phyloP scores from a whole-genome alignment of 495 filamentous ascomycete species.

The Penicillium verhagenii region DNA sequence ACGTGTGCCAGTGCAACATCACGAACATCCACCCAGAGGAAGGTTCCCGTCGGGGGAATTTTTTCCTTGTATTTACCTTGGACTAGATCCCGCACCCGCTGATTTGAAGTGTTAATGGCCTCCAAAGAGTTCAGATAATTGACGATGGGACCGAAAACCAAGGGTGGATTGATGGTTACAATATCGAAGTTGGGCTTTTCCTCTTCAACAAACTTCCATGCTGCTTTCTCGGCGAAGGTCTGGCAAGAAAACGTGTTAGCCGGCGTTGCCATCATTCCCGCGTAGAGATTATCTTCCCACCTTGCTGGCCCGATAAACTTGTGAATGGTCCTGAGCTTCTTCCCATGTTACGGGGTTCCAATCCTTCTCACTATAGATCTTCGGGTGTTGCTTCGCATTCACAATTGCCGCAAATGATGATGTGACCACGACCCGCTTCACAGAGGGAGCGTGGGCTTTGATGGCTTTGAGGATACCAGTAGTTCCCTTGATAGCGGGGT shows the following conservation, averaged over 20 bases:
- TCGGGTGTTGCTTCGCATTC: conserved; percentile 45
- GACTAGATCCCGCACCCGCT: conserved; percentile 52
- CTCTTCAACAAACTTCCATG: conserved; percentile 78
- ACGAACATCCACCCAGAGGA: conserved; percentile 66
- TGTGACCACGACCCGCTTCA: conserved; percentile 82
- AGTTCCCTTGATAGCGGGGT: conserved; percentile 84
- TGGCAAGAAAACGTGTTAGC: conserved; percentile 11
- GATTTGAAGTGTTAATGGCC: conserved; percentile 67
- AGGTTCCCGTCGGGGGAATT: conserved; percentile 54
- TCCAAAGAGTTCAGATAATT: conserved; percentile 65
- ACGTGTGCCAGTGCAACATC: conserved; percentile 74
- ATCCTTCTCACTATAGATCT: conserved; percentile 65
- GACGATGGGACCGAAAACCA: conserved; percentile 72
- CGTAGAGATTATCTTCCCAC: conserved; percentile 14
- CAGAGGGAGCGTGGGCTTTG: conserved; percentile 68
- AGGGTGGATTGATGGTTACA: conserved; percentile 66
- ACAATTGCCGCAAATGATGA: conserved; percentile 81
- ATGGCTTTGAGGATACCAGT: conserved; percentile 74
- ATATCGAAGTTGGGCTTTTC: conserved; percentile 78
- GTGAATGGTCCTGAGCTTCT: conserved; percentile 56
- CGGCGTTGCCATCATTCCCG: not conserved
- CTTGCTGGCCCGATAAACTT: conserved; percentile 71
- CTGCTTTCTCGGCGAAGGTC: conserved; percentile 65
- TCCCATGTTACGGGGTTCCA: conserved; percentile 85
- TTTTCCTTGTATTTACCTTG: conserved; percentile 65